These are phyloP conservation scores for Rhizophlyctis rosea DNA, from an alignment of 192 early-diverging fungal genomes.

Conservation along the genomic window DNA sequence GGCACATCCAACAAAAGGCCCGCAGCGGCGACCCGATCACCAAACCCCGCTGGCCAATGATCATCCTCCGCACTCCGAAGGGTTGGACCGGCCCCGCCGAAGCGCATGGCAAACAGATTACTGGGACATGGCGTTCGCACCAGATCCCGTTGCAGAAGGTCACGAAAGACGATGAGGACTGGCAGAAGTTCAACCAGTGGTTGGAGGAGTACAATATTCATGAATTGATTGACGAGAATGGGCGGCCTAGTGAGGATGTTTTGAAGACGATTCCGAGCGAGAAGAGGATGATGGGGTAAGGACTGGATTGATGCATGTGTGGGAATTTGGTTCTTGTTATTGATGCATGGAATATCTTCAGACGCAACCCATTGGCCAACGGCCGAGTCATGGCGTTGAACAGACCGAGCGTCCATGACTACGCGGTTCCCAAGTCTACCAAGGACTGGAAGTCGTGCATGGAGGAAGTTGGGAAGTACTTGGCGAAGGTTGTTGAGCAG, in stretches of 20 bases:
- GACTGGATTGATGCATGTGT: no score
- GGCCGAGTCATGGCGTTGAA: constrained; percentile 30
- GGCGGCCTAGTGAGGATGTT: constrained; percentile 23
- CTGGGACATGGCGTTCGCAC: constrained; percentile 41
- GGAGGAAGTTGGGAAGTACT: constrained; percentile 25
- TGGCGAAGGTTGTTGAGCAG: constrained; percentile 25
- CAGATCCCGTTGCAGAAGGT: constrained; percentile 40
- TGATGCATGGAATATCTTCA: no score
- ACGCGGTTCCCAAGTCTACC: not conserved
- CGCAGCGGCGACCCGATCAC: constrained; percentile 32
- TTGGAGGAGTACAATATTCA: constrained; percentile 33
- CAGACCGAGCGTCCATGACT: constrained; percentile 26
- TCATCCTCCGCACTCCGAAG: constrained; percentile 42
- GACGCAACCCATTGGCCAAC: constrained; percentile 32
- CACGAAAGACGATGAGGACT: constrained; percentile 34
- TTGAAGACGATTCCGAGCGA: constrained; percentile 24
- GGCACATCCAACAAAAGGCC: constrained; percentile 36
- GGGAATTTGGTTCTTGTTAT: no score
- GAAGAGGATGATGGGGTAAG: constrained; percentile 33
- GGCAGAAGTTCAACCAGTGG: constrained; percentile 30
- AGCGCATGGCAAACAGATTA: constrained; percentile 35
- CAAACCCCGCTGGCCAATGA: constrained; percentile 45
- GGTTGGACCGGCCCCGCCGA: constrained; percentile 43
- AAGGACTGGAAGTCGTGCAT: constrained; percentile 22
- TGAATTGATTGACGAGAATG: constrained; percentile 31